Evolutionary conservation across 1,284 basidiomycete genomes (phyloP), one percentile per base, ranked within the genome.

Genomic region (Apiotrichum porosum): DNA sequence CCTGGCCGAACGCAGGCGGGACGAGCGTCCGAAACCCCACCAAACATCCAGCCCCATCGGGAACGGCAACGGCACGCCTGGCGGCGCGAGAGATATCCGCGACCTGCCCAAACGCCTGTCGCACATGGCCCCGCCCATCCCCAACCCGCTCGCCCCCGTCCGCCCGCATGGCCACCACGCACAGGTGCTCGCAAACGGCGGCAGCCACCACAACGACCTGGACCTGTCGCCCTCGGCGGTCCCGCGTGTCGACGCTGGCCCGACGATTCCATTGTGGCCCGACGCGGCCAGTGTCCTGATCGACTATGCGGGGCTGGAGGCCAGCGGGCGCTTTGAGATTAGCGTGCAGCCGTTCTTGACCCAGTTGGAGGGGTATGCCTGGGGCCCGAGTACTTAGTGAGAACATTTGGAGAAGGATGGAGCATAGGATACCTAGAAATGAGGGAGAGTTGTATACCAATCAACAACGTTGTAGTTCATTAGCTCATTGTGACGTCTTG

Each of bases 251-350:
- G n/a, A n/a, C n/a, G 41, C 47, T 3, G 47, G 40, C 14, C 47
- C 40, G 6, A 42, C 37, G 22, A 42, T 49, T 22, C 48, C 48
- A 21, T 38, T 49, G 10, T 49, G 48, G 48, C 48, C 48, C 9
- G 48, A 49, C 34, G 38, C 48, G 23, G 48, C 48, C 19, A 41
- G 37, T n/a, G 48, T 36, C 8, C 38, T 49, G 24, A 45, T 42
- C 41, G 41, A 42, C 41, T 42, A 42, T 26, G 41, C 41, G 21
- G 41, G 41, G 15, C 24, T 44, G 21, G 41, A 42, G 22, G 32
- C n/a, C 31, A 34, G 8, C 22, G 23, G 21, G 13, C 30, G n/a
- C 21, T 42, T 42, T 17, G 41, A 42, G n/a, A 8, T 42, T 9
- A 42, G 41, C 41, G 33, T 42, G 30, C 41, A 42, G 41, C 41